Base-by-base conservation (phyloP, 2,329 filamentous ascomycete species). In the Pleoardoris graminearum region DNA sequence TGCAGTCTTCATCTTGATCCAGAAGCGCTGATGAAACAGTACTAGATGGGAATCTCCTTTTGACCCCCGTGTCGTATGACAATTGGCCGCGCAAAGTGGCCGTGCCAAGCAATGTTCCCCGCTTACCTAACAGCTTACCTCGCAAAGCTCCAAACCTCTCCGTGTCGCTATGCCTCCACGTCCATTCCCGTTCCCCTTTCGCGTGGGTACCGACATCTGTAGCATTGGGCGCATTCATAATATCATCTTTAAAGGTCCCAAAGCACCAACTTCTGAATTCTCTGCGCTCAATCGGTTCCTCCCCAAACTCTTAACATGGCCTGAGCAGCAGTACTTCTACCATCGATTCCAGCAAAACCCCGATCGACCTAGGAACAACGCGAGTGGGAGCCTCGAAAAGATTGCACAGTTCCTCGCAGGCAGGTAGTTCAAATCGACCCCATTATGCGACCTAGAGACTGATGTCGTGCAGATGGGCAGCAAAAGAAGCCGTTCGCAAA, bases 201-300 rank as follows among this genome's bases (percentile, higher is more conserved):
- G 81, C 43, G 77, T 96, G 47, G 91, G 91, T 52, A 93, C 84
- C 42, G 91, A 96, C 69, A 87, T 96, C 51, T 91, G 89, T 71
- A 80, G 81, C 51, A 81, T 91, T 51, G 73, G 80, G 0, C 85
- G 91, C 50, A 84, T 96, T 53, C 75, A 78, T 55, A 70, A 72
- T 17, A 77, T 91, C 46, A 71, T 93, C 47, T 71, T 67, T 16
- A 57, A 62, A 50, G 35, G 33, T 25, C 32, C 36, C 3, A 17
- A 50, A n/a, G 22, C 36, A 25, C 30, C 30, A 53, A 50, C 43
- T 19, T 47, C 37, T 12, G 22, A 46, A 23, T 43, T 43, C 12
- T 45, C 30, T 1, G 48, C 55, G 3, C 54, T 70, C 14, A 19
- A 53, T 10, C 54, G 45, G 21, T 69, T 71, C 30, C 22, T 71